Conservation (phyloP, 345 rosid genomes). For the Kandelia obovata region DNA sequence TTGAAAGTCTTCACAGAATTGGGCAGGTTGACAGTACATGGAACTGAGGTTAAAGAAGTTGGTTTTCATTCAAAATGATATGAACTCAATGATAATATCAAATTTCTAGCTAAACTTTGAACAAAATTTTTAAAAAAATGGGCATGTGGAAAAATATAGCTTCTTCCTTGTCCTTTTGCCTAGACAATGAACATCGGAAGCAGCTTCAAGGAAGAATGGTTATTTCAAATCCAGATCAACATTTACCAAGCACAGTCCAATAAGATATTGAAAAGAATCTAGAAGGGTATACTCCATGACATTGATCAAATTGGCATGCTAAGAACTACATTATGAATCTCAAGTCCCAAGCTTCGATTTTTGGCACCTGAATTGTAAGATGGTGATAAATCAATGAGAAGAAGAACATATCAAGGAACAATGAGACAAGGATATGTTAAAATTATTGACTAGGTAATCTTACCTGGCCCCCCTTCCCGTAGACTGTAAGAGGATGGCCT, state of each 20-base stretch:
- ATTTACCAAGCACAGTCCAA: no score
- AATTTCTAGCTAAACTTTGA: no score
- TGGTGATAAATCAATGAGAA: neutral
- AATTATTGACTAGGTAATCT: conserved; percentile 12
- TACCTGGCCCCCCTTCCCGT: conserved; percentile 99
- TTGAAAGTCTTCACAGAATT: neutral
- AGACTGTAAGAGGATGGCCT: conserved; percentile 91
- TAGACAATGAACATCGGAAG: neutral
- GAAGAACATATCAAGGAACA: neutral
- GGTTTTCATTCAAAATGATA: no score
- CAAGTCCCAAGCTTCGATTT: neutral
- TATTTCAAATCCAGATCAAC: no score
- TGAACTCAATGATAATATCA: no score
- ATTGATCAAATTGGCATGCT: neutral
- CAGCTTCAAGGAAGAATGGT: neutral
- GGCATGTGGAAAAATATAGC: neutral
- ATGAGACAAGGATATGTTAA: neutral
- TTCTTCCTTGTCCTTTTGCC: neutral
- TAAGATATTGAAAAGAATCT: no score
- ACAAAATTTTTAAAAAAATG: no score
- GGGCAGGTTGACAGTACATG: neutral
- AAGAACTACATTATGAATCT: neutral
- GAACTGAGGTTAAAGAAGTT: no score
- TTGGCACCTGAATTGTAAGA: neutral
- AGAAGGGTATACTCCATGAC: no score